Percentiles rank a stretch among this genome's conserved stretches.
Evolutionary conservation across 805 yeast species (phyloP).

Genomic region (Komagataella mondaviorum): DNA sequence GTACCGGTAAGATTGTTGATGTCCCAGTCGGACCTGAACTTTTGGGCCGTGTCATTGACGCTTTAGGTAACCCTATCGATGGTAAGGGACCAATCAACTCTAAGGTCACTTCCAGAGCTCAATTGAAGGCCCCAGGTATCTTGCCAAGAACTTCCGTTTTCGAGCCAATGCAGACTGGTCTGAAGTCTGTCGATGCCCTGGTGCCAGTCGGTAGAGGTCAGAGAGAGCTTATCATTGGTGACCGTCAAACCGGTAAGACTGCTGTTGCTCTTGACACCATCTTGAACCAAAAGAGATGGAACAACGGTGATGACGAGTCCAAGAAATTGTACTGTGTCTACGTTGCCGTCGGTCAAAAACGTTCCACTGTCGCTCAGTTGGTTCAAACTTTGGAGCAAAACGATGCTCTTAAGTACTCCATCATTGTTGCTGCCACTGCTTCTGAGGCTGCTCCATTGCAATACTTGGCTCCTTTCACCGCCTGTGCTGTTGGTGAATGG

Average conservation of each 20-base stretch:
- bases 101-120: constrained; percentile 82
- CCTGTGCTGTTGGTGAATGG: constrained; percentile 99
- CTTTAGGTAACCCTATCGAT: constrained; percentile 98
- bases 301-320: constrained; percentile 85
- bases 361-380: constrained; percentile 99
- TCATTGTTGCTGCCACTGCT: constrained; percentile 99
- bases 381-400: constrained; percentile 97
- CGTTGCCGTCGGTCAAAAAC: constrained; percentile 99
- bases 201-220: constrained; percentile 99
- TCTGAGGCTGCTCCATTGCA: constrained; percentile 99
- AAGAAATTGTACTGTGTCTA: constrained; percentile 99
- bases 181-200: constrained; percentile 96
- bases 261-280: constrained; percentile 98
- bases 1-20: constrained; percentile 99
- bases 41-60: constrained; percentile 99
- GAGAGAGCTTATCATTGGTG: constrained; percentile 99
- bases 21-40: constrained; percentile 98
- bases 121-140: constrained; percentile 99
- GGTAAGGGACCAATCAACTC: constrained; percentile 98
- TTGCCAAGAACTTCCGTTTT: constrained; percentile 96
- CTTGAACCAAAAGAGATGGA: constrained; percentile 98
- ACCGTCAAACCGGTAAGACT: constrained; percentile 99
- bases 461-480: constrained; percentile 99
- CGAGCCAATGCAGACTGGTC: constrained; percentile 99
- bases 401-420: constrained; percentile 95